A percentile compares a stretch with the other conserved stretches of the same genome.
Evolutionary conservation across 2,329 filamentous ascomycete species (phyloP).

Genomic region (Teratosphaeria pseudoeucalypti): DNA sequence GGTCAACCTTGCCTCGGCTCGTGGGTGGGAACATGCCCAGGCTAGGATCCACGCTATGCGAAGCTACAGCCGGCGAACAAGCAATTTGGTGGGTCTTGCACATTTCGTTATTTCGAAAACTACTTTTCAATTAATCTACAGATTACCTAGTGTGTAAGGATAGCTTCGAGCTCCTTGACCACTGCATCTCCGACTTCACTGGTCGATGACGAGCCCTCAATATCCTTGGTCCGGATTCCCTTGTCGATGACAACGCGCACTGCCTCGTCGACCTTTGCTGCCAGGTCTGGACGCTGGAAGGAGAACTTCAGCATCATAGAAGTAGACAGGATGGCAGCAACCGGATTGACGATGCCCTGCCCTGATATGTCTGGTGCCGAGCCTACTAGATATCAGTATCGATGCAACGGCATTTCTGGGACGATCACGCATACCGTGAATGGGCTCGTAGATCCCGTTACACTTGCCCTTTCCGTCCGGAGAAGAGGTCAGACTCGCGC

Average conservation of each 20-base stretch:
- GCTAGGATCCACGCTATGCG: background rate
- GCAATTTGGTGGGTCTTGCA: background rate
- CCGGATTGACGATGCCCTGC: slow-evolving; percentile 70
- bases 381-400: slow-evolving; percentile 31
- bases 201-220: slow-evolving; percentile 67
- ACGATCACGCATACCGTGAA: slow-evolving; percentile 57
- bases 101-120: background rate
- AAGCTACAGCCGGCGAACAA: background rate
- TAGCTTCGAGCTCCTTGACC: slow-evolving; percentile 59
- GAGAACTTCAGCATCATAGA: slow-evolving; percentile 97
- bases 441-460: slow-evolving; percentile 95
- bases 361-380: slow-evolving; percentile 91
- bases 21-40: background rate
- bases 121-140: background rate
- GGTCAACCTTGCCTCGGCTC: background rate
- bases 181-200: slow-evolving; percentile 75
- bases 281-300: slow-evolving; percentile 65
- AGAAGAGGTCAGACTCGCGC: slow-evolving; percentile 74
- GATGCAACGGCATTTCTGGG: background rate
- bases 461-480: slow-evolving; percentile 76
- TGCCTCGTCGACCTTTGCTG: slow-evolving; percentile 68
- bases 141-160: slow-evolving; percentile 40
- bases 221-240: slow-evolving; percentile 70
- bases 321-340: slow-evolving; percentile 82
- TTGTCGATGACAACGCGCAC: slow-evolving; percentile 70